These are phyloP conservation scores for Trypanosomatidae sp. DNA, from an alignment of 208 protist species.

Conservation along the genomic window DNA sequence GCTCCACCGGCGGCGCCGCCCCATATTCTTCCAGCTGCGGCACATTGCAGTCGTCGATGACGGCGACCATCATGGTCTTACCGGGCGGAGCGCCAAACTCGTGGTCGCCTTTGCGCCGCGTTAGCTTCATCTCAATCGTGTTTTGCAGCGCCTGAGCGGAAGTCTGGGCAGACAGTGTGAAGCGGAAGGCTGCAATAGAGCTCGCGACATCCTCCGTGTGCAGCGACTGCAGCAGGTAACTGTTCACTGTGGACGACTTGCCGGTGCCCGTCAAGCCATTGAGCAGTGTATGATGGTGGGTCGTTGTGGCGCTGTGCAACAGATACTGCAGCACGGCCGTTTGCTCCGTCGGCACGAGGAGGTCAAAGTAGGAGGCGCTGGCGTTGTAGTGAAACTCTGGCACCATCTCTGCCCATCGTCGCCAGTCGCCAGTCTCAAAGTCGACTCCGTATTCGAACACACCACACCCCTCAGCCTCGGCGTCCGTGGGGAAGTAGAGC, in stretches of 20 bases:
- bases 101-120: slow-evolving; percentile 86
- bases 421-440: slow-evolving; percentile 62
- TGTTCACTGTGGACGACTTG: slow-evolving; percentile 91
- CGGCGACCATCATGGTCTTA: slow-evolving; percentile 87
- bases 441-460: slow-evolving; percentile 95
- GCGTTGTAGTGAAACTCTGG: slow-evolving; percentile 90
- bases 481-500: slow-evolving; percentile 52
- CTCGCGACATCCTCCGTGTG: slow-evolving; percentile 68
- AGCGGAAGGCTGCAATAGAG: slow-evolving; percentile 73
- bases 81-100: slow-evolving; percentile 80
- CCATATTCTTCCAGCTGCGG: slow-evolving; percentile 94
- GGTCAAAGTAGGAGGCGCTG: slow-evolving; percentile 90
- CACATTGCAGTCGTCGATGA: slow-evolving; percentile 97
- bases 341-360: slow-evolving; percentile 95
- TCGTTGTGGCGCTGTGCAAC: slow-evolving; percentile 52
- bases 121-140: slow-evolving; percentile 93
- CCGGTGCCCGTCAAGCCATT: slow-evolving; percentile 94
- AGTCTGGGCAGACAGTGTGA: slow-evolving; percentile 94
- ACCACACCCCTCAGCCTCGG: slow-evolving; percentile 43
- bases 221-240: slow-evolving; percentile 74
- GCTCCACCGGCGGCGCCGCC: slow-evolving; percentile 93
- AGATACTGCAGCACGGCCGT: slow-evolving; percentile 87
- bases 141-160: slow-evolving; percentile 89
- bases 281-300: slow-evolving; percentile 80
- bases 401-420: slow-evolving; percentile 84